These are phyloP conservation scores for Geosmithia flava DNA, from an alignment of 2,329 filamentous ascomycete species.

Conservation along the genomic window DNA sequence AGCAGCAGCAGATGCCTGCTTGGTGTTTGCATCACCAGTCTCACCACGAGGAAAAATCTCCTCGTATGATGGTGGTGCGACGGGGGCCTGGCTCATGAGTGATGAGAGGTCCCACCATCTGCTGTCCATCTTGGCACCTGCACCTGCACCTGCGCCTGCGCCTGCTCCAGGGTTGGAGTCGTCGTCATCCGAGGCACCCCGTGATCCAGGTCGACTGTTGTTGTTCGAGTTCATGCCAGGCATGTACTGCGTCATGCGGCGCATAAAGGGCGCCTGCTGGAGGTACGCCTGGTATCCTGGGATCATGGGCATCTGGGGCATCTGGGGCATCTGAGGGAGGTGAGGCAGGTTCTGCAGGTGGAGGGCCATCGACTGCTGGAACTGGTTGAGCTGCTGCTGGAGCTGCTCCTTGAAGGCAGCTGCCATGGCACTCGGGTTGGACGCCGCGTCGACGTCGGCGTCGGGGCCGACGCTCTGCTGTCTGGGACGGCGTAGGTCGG, in stretches of 20 bases:
- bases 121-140: slow-evolving; percentile 30
- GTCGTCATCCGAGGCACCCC: slow-evolving; percentile 8
- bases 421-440: slow-evolving; percentile 50
- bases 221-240: slow-evolving; percentile 36
- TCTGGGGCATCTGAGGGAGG: slow-evolving; percentile 45
- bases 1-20: slow-evolving; percentile 43
- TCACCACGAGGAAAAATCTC: slow-evolving; percentile 52
- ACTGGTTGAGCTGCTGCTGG: slow-evolving; percentile 60
- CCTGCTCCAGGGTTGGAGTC: too few relatives aligned
- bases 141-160: too few relatives aligned
- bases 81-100: slow-evolving; percentile 31
- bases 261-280: slow-evolving; percentile 48
- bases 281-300: slow-evolving; percentile 58
- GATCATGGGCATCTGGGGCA: slow-evolving; percentile 44
- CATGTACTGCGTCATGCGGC: slow-evolving; percentile 60
- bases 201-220: slow-evolving; percentile 34
- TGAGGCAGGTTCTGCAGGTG: slow-evolving; percentile 46
- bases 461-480: slow-evolving; percentile 12
- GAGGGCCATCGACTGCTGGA: slow-evolving; percentile 59
- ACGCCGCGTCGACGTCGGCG: neutral
- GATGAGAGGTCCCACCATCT: slow-evolving; percentile 60
- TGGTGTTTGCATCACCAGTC: slow-evolving; percentile 35
- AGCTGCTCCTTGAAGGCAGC: slow-evolving; percentile 63
- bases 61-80: slow-evolving; percentile 62
- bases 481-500: slow-evolving; percentile 21